Evolutionary conservation across 768 basidiomycete species (phyloP).

Genomic region (Austroboletus eburneus): DNA sequence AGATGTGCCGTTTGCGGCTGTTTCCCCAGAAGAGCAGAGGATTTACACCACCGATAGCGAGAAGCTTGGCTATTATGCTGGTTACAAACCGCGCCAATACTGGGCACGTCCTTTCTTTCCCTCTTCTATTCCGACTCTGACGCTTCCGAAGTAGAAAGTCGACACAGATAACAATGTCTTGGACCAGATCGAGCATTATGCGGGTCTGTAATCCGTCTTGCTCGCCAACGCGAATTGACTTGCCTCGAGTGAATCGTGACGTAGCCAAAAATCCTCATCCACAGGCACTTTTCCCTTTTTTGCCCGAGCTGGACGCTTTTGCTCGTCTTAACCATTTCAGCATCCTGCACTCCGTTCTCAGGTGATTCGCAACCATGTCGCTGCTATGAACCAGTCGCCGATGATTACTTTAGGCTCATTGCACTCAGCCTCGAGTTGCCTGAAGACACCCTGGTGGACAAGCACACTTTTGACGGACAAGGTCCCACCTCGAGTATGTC

Average conservation of each 20-base stretch:
- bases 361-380: slow-evolving; percentile 23
- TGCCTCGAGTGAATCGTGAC: slow-evolving; percentile 42
- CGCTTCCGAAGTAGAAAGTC: slow-evolving; percentile 41
- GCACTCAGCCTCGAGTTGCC: slow-evolving; percentile 50
- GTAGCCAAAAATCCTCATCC: slow-evolving; percentile 46
- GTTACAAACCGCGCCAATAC: slow-evolving; percentile 46
- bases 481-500: slow-evolving; percentile 38
- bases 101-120: slow-evolving; percentile 35
- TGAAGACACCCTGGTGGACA: slow-evolving; percentile 47
- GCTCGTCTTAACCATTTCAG: slow-evolving; percentile 48
- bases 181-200: slow-evolving; percentile 64
- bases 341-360: slow-evolving; percentile 45
- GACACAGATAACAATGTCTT: slow-evolving; percentile 44
- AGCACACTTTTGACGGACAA: slow-evolving; percentile 39
- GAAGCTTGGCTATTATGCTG: slow-evolving; percentile 43
- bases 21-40: slow-evolving; percentile 39
- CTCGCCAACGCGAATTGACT: neutral
- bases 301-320: slow-evolving; percentile 51
- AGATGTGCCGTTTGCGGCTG: slow-evolving; percentile 40
- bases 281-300: slow-evolving; percentile 40
- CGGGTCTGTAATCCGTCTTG: slow-evolving; percentile 34
- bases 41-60: slow-evolving; percentile 36
- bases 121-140: neutral
- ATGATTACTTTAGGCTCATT: slow-evolving; percentile 34
- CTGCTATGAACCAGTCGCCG: neutral